Conservation (phyloP, 1,284 basidiomycete species). For the Malassezia vespertilionis region DNA sequence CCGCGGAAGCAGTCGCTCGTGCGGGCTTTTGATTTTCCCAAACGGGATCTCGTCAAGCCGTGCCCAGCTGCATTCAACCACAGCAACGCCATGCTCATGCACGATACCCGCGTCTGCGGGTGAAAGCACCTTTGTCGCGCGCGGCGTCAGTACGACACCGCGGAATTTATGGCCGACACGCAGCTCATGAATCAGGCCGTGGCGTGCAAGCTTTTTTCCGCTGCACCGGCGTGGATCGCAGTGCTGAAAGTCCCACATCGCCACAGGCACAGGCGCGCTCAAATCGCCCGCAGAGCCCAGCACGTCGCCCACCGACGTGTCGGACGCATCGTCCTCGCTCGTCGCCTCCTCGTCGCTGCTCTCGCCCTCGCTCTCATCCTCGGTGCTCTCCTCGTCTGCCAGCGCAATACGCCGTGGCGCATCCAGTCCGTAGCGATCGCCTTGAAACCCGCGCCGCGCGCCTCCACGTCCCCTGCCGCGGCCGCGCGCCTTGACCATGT, state of each 20-base stretch:
- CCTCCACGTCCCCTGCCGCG: constrained; percentile 10
- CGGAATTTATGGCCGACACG: constrained; percentile 75
- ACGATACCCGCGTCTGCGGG: constrained; percentile 77
- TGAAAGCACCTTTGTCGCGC: constrained; percentile 68
- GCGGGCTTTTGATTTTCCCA: constrained; percentile 77
- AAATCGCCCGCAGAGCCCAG: constrained; percentile 7
- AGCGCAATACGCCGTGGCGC: background rate
- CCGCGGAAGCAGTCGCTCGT: constrained; percentile 61
- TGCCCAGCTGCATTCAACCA: constrained; percentile 97
- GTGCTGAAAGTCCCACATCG: constrained; percentile 70
- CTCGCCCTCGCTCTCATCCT: constrained; percentile 1
- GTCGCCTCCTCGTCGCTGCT: constrained; percentile 6
- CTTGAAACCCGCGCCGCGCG: constrained; percentile 1
- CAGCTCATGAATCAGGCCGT: constrained; percentile 73
- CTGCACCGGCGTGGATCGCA: constrained; percentile 90
- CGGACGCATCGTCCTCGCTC: constrained; percentile 10
- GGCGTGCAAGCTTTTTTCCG: constrained; percentile 79
- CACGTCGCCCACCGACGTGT: background rate
- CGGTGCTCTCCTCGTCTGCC: constrained; percentile 8
- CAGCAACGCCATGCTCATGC: constrained; percentile 66
- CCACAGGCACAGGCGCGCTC: constrained; percentile 23
- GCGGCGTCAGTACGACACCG: constrained; percentile 88
- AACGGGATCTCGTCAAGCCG: constrained; percentile 87
- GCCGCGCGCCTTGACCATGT: constrained; percentile 7
- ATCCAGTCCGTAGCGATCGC: background rate